These are phyloP conservation scores for Bipolaris victoriae DNA, from an alignment of 2,329 filamentous ascomycete genomes.

Conservation along the genomic window DNA sequence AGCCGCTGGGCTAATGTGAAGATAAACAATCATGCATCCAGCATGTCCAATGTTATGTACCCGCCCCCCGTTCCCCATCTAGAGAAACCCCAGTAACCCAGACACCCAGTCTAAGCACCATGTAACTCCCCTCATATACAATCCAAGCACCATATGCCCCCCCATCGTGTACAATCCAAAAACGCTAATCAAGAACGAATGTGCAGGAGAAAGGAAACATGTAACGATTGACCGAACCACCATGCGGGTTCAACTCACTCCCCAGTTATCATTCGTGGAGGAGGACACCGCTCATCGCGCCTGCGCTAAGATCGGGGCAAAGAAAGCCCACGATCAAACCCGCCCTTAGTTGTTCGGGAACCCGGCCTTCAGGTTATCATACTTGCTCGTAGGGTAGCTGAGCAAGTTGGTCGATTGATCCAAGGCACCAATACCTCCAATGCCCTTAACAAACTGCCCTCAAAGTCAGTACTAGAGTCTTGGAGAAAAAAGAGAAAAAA, in stretches of 20 bases:
- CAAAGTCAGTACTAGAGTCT: slow-evolving; percentile 7
- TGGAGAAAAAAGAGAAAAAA: neutral
- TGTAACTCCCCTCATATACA: too few species aligned
- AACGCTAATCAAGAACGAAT: neutral
- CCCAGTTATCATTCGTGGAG: too few species aligned
- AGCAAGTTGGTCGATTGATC: slow-evolving; percentile 65
- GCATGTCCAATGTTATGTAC: neutral
- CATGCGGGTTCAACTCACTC: too few species aligned
- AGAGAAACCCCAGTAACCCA: neutral
- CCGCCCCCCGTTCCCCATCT: neutral
- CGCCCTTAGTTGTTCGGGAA: slow-evolving; percentile 27
- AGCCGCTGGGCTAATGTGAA: neutral
- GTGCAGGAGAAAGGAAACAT: neutral
- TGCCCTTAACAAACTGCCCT: slow-evolving; percentile 55
- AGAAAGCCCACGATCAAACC: neutral
- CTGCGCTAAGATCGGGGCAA: neutral
- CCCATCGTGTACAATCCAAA: neutral
- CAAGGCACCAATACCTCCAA: slow-evolving; percentile 62
- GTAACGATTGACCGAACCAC: neutral
- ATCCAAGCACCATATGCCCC: neutral
- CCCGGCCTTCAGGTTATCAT: slow-evolving; percentile 65
- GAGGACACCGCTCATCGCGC: neutral
- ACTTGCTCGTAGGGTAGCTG: slow-evolving; percentile 69
- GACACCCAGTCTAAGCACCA: neutral
- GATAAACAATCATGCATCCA: neutral